These are phyloP conservation scores for Alternaria viburni DNA, from an alignment of 2,329 filamentous ascomycete genomes.

Conservation along the genomic window DNA sequence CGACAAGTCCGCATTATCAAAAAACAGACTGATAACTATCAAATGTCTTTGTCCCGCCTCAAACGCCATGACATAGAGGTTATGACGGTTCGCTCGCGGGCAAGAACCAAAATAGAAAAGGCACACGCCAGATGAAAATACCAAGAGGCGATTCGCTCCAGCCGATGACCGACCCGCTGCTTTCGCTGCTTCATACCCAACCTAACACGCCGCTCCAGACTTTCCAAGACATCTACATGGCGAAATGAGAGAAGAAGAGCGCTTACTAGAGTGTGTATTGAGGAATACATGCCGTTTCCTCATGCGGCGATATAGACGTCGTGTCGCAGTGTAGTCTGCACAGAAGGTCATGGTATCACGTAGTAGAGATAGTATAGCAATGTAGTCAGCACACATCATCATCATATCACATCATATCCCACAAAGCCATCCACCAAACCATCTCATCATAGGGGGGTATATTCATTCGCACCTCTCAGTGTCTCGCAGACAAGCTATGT, in stretches of 20 bases:
- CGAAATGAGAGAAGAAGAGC: neutral
- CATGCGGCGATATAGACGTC: no score
- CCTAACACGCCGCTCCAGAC: neutral
- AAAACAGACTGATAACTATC: neutral
- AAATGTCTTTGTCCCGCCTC: neutral
- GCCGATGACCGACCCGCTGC: neutral
- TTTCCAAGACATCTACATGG: neutral
- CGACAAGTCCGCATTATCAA: neutral
- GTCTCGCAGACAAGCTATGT: neutral
- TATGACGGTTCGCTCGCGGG: neutral
- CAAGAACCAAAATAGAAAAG: neutral
- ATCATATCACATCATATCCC: neutral
- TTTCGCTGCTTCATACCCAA: neutral
- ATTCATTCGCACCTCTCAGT: neutral
- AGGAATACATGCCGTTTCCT: neutral
- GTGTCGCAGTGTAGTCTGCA: neutral
- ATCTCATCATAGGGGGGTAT: neutral
- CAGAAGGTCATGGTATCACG: rapidly evolving
- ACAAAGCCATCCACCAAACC: rapidly evolving
- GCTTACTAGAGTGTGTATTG: neutral
- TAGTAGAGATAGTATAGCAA: neutral
- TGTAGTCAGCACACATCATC: neutral
- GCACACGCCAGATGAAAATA: no score
- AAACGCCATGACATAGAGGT: rapidly evolving
- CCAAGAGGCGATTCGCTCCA: rapidly evolving